phyloP scores from a whole-genome alignment of 129 eudicot genomes.

The Escallonia herrerae region DNA sequence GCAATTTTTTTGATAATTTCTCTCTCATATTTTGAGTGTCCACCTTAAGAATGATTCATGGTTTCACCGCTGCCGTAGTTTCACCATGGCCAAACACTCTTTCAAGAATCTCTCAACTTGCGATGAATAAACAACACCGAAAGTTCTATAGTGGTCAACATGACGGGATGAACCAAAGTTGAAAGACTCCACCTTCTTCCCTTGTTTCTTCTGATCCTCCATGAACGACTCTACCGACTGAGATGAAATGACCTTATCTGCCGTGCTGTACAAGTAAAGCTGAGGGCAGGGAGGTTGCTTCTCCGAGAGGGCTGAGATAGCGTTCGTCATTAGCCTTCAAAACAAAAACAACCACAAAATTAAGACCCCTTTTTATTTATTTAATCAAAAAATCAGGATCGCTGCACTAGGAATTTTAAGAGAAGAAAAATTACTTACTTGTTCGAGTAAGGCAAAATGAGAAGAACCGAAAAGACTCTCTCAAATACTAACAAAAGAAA shows the following conservation, averaged over 20 bases:
- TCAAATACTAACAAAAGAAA: conserved; percentile 50
- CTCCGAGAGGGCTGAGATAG: conserved; percentile 35
- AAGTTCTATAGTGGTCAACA: conserved; percentile 82
- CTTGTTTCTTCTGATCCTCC: conserved; percentile 46
- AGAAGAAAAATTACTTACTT: conserved; percentile 33
- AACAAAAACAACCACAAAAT: not conserved
- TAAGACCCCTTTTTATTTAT: no score
- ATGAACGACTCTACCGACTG: conserved; percentile 55
- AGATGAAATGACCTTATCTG: conserved; percentile 72
- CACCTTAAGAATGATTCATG: no score
- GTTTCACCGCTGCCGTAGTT: conserved; percentile 2
- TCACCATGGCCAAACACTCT: conserved; percentile 31
- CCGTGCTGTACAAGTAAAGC: conserved; percentile 80
- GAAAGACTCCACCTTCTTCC: conserved; percentile 42
- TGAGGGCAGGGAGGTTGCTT: conserved; percentile 74
- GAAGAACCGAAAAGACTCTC: conserved; percentile 56
- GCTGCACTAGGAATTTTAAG: no score
- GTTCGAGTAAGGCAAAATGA: conserved; percentile 52
- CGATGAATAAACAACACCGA: conserved; percentile 45
- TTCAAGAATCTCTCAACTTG: conserved; percentile 48
- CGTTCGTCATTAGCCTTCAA: conserved; percentile 54
- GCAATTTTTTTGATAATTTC: no score
- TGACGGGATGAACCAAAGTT: conserved; percentile 74
- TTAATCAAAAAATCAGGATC: no score
- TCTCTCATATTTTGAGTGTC: no score